Percentiles rank a stretch among this genome's conserved stretches.
These are phyloP conservation scores for Ophioceras dolichostomum DNA, from an alignment of 2,329 filamentous ascomycete genomes.

Conservation along the genomic window DNA sequence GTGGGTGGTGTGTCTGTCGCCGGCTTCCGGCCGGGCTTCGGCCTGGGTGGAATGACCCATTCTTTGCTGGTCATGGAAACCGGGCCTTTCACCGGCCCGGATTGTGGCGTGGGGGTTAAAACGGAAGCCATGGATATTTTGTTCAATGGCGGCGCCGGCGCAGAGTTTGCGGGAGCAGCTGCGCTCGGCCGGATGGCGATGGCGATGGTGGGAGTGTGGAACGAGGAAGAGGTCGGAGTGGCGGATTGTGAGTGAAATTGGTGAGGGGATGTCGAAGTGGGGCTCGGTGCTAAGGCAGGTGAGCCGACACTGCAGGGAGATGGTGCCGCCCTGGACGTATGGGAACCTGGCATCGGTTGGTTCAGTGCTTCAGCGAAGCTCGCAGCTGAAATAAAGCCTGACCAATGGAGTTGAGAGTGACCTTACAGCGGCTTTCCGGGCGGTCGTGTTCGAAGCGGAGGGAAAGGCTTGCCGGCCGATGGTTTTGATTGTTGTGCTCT, in stretches of 20 bases:
- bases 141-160: constrained; percentile 16
- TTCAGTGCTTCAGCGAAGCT: no score
- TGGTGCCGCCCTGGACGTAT: neutral
- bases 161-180: no score
- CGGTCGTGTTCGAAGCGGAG: no score
- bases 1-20: constrained; percentile 86
- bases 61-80: constrained; percentile 64
- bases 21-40: constrained; percentile 86
- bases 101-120: constrained; percentile 27
- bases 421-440: no score
- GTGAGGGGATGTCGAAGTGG: constrained; percentile 4
- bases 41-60: constrained; percentile 75
- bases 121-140: constrained; percentile 36
- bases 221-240: neutral
- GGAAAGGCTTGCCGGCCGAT: no score
- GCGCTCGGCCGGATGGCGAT: neutral
- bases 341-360: constrained; percentile 1
- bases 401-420: no score
- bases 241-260: neutral
- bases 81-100: constrained; percentile 23
- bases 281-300: constrained; percentile 3
- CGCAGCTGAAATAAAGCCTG: no score
- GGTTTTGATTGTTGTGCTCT: no score
- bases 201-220: neutral
- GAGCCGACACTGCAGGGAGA: constrained; percentile 1